A percentile compares a stretch with the other conserved stretches of the same genome.
These are phyloP conservation scores for Sutorius eximius DNA, from an alignment of 1,284 basidiomycete species.

Conservation along the genomic window DNA sequence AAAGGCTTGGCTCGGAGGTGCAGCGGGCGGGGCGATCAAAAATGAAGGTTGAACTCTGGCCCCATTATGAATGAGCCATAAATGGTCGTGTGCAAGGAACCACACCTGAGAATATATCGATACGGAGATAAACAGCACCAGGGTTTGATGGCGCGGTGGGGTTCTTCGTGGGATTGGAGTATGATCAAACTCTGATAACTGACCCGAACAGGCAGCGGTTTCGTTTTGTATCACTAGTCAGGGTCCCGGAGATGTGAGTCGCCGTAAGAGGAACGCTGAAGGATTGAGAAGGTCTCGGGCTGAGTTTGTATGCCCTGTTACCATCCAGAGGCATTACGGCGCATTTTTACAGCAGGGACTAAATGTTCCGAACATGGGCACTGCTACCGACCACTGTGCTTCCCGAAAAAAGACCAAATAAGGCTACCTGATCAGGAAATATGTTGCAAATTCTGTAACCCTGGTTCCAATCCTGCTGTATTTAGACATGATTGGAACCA, in stretches of 20 bases:
- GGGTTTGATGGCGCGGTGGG: not conserved
- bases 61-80: slow-evolving; percentile 20
- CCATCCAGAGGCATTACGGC: no score
- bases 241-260: slow-evolving; percentile 8
- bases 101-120: slow-evolving; percentile 1
- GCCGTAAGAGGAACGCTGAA: not conserved
- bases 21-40: slow-evolving; percentile 9
- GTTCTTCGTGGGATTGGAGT: slow-evolving; percentile 8
- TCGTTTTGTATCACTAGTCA: slow-evolving; percentile 7
- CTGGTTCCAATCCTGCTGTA: not conserved
- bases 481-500: not conserved
- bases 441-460: not conserved
- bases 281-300: no score
- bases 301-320: no score
- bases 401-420: no score
- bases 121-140: slow-evolving; percentile 17
- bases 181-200: slow-evolving; percentile 22
- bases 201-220: slow-evolving; percentile 9
- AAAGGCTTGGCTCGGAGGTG: slow-evolving; percentile 8
- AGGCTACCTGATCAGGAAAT: no score
- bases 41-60: slow-evolving; percentile 11
- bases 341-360: no score
- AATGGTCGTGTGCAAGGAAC: slow-evolving; percentile 30
- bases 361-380: no score
- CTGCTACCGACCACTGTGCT: no score